Percentiles rank a stretch among this genome's conserved stretches.
These are phyloP conservation scores for Phytophthora fragariaefolia DNA, from an alignment of 352 stramenopile species.

Conservation along the genomic window DNA sequence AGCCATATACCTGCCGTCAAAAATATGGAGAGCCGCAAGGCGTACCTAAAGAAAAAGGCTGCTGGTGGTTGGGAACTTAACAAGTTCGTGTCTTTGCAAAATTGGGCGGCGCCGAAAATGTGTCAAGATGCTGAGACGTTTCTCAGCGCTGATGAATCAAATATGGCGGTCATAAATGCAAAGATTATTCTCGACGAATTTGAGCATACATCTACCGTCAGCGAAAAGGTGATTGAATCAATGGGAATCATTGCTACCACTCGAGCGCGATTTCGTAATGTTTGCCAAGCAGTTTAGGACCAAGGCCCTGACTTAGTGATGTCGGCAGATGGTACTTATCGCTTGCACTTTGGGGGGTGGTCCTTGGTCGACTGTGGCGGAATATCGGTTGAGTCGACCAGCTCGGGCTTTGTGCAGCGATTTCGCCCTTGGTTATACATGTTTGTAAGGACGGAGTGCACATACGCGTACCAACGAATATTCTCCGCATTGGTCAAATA, in stretches of 20 bases:
- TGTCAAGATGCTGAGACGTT: constrained; percentile 6
- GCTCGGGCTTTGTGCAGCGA: neutral
- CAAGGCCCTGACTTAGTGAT: constrained; percentile 3
- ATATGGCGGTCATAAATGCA: constrained; percentile 1
- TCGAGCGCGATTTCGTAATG: constrained; percentile 4
- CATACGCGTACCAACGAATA: constrained; percentile 6
- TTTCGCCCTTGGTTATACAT: constrained; percentile 21
- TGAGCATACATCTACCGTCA: constrained; percentile 6
- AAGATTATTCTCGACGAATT: constrained; percentile 14
- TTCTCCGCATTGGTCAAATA: constrained; percentile 16
- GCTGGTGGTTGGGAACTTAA: neutral
- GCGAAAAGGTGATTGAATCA: neutral
- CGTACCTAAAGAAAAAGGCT: constrained; percentile 1
- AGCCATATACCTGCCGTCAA: neutral
- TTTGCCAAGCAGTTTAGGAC: neutral
- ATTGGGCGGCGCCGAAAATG: neutral
- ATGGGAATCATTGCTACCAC: constrained; percentile 8
- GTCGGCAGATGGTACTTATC: constrained; percentile 15
- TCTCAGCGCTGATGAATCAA: neutral
- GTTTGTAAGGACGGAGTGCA: constrained; percentile 14
- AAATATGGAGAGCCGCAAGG: neutral
- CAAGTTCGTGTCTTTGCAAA: neutral
- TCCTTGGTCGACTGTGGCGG: constrained; percentile 10
- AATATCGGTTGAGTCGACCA: constrained; percentile 1
- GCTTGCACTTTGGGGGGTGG: constrained; percentile 11